Evolutionary conservation across 257 asterid genomes (phyloP).

Genomic region (Mentha longifolia): DNA sequence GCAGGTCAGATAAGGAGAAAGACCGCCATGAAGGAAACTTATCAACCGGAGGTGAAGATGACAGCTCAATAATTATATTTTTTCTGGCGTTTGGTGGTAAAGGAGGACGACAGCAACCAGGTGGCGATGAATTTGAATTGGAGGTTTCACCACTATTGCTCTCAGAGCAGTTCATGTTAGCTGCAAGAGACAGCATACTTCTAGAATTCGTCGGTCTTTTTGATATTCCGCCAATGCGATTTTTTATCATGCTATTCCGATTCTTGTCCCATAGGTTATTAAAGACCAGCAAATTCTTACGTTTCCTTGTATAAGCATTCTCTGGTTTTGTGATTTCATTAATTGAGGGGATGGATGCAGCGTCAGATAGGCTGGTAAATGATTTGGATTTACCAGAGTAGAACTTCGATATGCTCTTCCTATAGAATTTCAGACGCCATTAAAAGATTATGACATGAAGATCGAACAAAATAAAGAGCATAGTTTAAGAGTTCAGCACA

Average conservation of each 20-base stretch:
- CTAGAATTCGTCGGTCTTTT: constrained; percentile 61
- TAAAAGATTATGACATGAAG: constrained; percentile 6
- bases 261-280: constrained; percentile 59
- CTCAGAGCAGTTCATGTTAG: constrained; percentile 47
- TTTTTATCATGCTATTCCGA: constrained; percentile 40
- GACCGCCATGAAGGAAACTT: constrained; percentile 68
- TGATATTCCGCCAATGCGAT: constrained; percentile 49
- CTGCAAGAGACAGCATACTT: constrained; percentile 58
- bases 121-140: constrained; percentile 60
- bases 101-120: constrained; percentile 66
- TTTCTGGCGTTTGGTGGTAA: constrained; percentile 70
- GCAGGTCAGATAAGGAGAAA: constrained; percentile 76
- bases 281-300: constrained; percentile 67
- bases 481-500: constrained; percentile 2
- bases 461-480: constrained; percentile 10
- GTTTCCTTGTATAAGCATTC: constrained; percentile 65
- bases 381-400: constrained; percentile 54
- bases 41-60: constrained; percentile 51
- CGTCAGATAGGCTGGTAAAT: constrained; percentile 65
- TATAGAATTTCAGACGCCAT: constrained; percentile 30
- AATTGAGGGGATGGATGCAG: constrained; percentile 54
- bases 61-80: constrained; percentile 38
- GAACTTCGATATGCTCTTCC: constrained; percentile 54
- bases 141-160: constrained; percentile 57
- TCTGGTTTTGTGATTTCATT: constrained; percentile 71